Base-by-base conservation (phyloP, 805 yeast genomes). In the Spathaspora passalidarum region DNA sequence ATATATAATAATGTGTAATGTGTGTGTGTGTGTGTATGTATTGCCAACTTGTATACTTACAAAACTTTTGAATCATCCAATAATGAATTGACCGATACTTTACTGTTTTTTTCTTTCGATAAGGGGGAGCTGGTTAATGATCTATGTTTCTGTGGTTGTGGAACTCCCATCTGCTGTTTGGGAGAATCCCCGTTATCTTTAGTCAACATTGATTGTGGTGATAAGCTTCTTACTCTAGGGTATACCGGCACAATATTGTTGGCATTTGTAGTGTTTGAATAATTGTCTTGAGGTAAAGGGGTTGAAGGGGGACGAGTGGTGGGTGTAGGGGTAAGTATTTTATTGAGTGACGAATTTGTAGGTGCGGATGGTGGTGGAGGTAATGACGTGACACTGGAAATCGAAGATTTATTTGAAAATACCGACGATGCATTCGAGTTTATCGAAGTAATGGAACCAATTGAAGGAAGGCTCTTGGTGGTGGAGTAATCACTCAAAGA, bases 331-430 rank as follows among this genome's bases (percentile, higher is more conserved):
- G 39, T 19, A n/a, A 36, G 22, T 20, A 21, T 20, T 11, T 19
- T 19, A 13, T 36, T 21, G 13, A n/a, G 25, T 3, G 22, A n/a
- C 9, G 39, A 36, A 21, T 36, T 36, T n/a, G 14, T 20, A n/a
- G 10, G 21, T 13, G 16, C 13, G 2, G 22, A 17, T n/a, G 8
- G 7, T 36, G 39, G 17, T 22, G 63, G 59, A 32, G 56, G 57
- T 22, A 49, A 49, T 14, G 69, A 61, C 16, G 62, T 53, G 2
- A 61, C 48, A 11, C 71, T 63, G n/a, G 67, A 61, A 3, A 69
- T 41, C 35, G 70, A 63, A 13, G 69, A 67, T 41, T 68, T 61
- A 46, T 60, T 65, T 14, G 73, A 66, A 47, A 70, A 69, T 5
- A 70, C 49, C 10, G 73, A 68, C 19, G 56, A 54, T 38, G 46